Conservation (phyloP, 1,284 basidiomycete genomes). For the Fomitopsis schrenkii region DNA sequence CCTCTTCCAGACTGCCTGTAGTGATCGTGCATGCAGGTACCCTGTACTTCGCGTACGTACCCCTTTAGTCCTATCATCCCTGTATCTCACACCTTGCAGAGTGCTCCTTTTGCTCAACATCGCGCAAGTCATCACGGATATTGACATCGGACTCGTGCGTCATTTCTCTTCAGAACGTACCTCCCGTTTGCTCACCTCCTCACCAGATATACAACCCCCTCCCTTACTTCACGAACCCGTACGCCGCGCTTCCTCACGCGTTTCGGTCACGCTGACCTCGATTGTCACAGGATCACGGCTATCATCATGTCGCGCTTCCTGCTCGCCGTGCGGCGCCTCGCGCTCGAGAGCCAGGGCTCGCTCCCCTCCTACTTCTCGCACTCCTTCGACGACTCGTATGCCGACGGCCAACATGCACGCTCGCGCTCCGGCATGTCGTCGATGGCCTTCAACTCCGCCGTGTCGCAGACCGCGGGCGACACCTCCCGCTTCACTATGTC, state of each 20-base stretch:
- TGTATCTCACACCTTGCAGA: background rate
- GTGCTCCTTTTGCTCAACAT: background rate
- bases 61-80: background rate
- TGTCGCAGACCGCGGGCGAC: background rate
- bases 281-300: background rate
- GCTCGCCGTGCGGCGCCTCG: background rate
- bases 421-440: background rate
- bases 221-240: background rate
- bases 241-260: background rate
- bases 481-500: background rate
- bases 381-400: background rate
- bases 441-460: background rate
- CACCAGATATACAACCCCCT: background rate
- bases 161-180: too few species aligned
- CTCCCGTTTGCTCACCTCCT: too few species aligned
- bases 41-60: background rate
- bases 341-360: background rate
- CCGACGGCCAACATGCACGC: background rate
- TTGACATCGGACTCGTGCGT: background rate
- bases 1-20: background rate
- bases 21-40: background rate
- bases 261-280: background rate
- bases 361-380: background rate
- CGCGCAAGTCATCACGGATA: background rate
- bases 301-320: conserved; percentile 1